phyloP scores from a whole-genome alignment of 108 stramenopile genomes.

The Cyclotella choctawhatcheeana region DNA sequence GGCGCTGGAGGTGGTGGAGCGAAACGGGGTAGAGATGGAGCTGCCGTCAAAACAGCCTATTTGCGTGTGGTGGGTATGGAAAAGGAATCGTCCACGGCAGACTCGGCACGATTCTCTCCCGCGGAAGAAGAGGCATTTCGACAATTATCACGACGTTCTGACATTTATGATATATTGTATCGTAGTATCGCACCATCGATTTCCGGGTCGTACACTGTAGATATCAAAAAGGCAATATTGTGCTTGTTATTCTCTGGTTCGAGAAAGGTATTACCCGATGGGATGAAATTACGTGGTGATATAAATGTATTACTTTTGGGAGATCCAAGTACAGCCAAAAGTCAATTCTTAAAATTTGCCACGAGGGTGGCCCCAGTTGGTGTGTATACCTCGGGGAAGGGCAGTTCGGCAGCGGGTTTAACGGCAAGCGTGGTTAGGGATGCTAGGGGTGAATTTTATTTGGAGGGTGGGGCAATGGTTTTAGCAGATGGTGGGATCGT shows the following conservation, averaged over 20 bases:
- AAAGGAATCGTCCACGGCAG: conserved; percentile 82
- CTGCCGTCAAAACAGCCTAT: conserved; percentile 66
- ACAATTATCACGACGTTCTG: conserved; percentile 69
- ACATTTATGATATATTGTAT: conserved; percentile 92
- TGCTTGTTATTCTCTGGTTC: conserved; percentile 94
- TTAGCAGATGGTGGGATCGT: conserved; percentile 99
- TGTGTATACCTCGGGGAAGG: conserved; percentile 99
- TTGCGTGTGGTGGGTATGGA: conserved; percentile 93
- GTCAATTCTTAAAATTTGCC: conserved; percentile 95
- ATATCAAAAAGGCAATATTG: conserved; percentile 96
- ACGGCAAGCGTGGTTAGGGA: conserved; percentile 95
- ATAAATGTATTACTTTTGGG: conserved; percentile 98
- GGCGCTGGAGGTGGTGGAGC: conserved; percentile 37
- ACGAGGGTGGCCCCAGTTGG: conserved; percentile 95
- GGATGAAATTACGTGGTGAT: conserved; percentile 95
- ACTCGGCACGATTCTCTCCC: conserved; percentile 87
- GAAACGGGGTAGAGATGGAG: conserved; percentile 45
- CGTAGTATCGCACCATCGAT: conserved; percentile 93
- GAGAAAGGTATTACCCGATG: conserved; percentile 93
- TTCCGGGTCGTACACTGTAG: conserved; percentile 94
- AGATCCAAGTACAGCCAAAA: conserved; percentile 98
- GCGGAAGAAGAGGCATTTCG: conserved; percentile 96
- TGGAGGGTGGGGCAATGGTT: conserved; percentile 99
- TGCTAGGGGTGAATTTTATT: conserved; percentile 95
- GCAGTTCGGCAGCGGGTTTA: conserved; percentile 96